phyloP scores from a whole-genome alignment of 2,329 filamentous ascomycete genomes.

The Penicillium sp. region DNA sequence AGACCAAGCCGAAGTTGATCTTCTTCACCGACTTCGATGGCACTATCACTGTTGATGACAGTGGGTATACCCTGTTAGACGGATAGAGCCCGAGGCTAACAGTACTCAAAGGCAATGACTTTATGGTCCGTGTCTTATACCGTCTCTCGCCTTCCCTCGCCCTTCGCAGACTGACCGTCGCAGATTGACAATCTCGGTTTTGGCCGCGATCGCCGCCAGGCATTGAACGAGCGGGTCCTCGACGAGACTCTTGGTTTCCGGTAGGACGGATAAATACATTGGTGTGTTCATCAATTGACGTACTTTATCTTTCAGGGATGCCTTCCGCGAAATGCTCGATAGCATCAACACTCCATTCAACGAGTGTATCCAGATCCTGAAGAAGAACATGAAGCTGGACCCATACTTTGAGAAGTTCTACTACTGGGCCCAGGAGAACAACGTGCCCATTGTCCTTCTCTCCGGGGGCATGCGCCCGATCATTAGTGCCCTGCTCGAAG shows the following conservation, averaged over 20 bases:
- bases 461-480: slow-evolving; percentile 90
- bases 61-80: slow-evolving; percentile 39
- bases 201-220: slow-evolving; percentile 64
- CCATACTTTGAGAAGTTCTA: slow-evolving; percentile 85
- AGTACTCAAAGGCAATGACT: slow-evolving; percentile 55
- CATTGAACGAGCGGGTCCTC: slow-evolving; percentile 74
- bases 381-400: slow-evolving; percentile 81
- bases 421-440: slow-evolving; percentile 71
- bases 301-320: slow-evolving; percentile 50
- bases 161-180: slow-evolving; percentile 45
- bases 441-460: slow-evolving; percentile 87
- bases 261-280: slow-evolving; percentile 27
- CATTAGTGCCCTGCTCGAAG: slow-evolving; percentile 75
- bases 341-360: slow-evolving; percentile 74
- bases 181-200: slow-evolving; percentile 88
- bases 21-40: slow-evolving; percentile 99
- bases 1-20: slow-evolving; percentile 73
- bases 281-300: neutral
- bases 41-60: slow-evolving; percentile 75
- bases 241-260: slow-evolving; percentile 67
- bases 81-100: slow-evolving; percentile 10
- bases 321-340: slow-evolving; percentile 89
- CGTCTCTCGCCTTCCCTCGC: neutral
- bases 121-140: slow-evolving; percentile 46
- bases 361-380: slow-evolving; percentile 72